These are phyloP conservation scores for Botrytis galanthina DNA, from an alignment of 2,329 filamentous ascomycete genomes.

Conservation along the genomic window DNA sequence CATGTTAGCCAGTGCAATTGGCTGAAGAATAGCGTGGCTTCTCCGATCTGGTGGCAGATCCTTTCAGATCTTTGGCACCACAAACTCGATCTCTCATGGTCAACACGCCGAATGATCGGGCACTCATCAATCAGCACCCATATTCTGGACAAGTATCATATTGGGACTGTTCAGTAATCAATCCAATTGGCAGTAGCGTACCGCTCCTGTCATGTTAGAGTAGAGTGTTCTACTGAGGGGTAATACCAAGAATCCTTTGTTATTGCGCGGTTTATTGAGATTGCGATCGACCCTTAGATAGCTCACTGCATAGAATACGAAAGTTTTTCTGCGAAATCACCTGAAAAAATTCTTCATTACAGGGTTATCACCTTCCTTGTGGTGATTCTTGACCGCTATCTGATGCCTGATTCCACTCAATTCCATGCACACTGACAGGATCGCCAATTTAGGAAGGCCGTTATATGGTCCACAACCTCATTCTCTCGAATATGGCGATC, in stretches of 20 bases:
- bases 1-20: neutral
- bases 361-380: neutral
- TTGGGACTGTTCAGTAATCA: conserved; percentile 5
- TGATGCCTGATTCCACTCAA: neutral
- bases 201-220: neutral
- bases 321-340: neutral
- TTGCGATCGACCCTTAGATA: conserved; percentile 8
- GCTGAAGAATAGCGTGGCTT: neutral
- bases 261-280: conserved; percentile 6
- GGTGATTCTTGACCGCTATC: conserved; percentile 5
- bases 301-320: conserved; percentile 7
- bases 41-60: conserved; percentile 3
- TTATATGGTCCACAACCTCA: conserved; percentile 1
- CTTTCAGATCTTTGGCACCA: neutral
- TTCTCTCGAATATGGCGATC: neutral
- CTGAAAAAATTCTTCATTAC: neutral
- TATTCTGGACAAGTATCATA: neutral
- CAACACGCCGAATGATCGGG: neutral
- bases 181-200: neutral
- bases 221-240: neutral
- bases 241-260: neutral
- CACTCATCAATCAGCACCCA: neutral
- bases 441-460: conserved; percentile 6
- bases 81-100: conserved; percentile 1
- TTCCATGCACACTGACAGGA: neutral